phyloP scores from a whole-genome alignment of 2,329 filamentous ascomycete genomes.

The Purpureocillium lavendulum region DNA sequence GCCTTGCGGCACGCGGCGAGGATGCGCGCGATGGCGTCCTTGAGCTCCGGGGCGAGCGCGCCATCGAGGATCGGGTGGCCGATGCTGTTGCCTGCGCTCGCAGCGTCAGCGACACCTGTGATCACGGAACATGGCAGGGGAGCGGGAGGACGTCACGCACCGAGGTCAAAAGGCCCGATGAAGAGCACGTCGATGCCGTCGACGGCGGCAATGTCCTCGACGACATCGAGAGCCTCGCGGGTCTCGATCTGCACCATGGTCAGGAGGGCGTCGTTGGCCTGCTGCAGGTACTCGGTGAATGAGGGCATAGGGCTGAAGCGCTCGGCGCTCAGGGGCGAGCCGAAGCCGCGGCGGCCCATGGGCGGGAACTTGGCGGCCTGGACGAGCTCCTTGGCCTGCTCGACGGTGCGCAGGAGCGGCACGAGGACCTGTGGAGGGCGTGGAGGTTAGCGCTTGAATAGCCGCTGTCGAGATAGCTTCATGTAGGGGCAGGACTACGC shows the following conservation, averaged over 20 bases:
- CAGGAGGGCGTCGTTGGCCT: conserved; percentile 43
- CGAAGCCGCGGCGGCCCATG: conserved; percentile 37
- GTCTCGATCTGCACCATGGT: conserved; percentile 65
- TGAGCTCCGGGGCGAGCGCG: conserved; percentile 49
- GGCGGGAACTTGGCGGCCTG: conserved; percentile 42
- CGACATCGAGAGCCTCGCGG: conserved; percentile 47
- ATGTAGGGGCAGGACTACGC: conserved; percentile 18
- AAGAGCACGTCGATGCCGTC: conserved; percentile 56
- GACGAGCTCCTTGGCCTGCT: conserved; percentile 36
- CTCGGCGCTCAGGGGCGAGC: conserved; percentile 36
- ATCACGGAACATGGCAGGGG: not conserved
- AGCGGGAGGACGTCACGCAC: conserved; percentile 13
- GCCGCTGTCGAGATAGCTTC: not conserved
- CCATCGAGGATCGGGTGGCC: conserved; percentile 53
- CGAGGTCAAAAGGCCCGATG: conserved; percentile 59
- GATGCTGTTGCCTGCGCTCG: conserved; percentile 43
- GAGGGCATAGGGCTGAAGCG: conserved; percentile 34
- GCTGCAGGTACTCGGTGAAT: conserved; percentile 39
- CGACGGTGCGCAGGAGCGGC: conserved; percentile 32
- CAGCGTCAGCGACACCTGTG: not conserved
- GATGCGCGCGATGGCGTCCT: conserved; percentile 49
- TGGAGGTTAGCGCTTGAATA: conserved; percentile 6
- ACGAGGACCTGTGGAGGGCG: conserved; percentile 38
- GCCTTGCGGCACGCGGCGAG: conserved; percentile 48
- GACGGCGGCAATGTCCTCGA: conserved; percentile 54